Percentiles rank a stretch among this genome's conserved stretches.
These are phyloP conservation scores for Russula emetica DNA, from an alignment of 768 basidiomycete genomes.

Conservation along the genomic window DNA sequence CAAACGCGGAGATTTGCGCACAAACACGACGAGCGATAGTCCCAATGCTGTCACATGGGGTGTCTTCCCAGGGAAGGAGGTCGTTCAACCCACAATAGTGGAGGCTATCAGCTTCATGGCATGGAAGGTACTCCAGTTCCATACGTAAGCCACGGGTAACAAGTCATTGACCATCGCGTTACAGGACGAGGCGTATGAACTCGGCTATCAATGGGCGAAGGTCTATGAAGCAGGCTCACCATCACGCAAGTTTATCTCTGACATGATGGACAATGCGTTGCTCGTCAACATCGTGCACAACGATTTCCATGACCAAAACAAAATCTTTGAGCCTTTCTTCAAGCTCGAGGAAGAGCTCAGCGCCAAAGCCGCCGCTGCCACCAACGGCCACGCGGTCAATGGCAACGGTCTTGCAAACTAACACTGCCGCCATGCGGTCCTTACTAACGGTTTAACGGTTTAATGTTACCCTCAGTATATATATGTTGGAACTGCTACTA, in stretches of 20 bases:
- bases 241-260: constrained; percentile 68
- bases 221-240: constrained; percentile 75
- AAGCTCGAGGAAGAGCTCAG: constrained; percentile 65
- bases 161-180: neutral
- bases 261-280: constrained; percentile 74
- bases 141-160: neutral
- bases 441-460: neutral
- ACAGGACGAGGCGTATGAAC: constrained; percentile 90
- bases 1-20: constrained; percentile 88
- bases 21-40: constrained; percentile 91
- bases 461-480: constrained; percentile 26
- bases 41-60: constrained; percentile 99
- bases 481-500: constrained; percentile 3
- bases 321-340: constrained; percentile 85
- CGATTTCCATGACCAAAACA: constrained; percentile 79
- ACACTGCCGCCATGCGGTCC: neutral
- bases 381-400: constrained; percentile 15
- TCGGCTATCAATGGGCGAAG: constrained; percentile 87
- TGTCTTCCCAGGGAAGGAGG: constrained; percentile 95
- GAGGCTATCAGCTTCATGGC: constrained; percentile 98
- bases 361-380: constrained; percentile 31
- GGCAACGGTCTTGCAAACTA: constrained; percentile 30
- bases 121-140: constrained; percentile 67
- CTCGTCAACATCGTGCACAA: constrained; percentile 97
- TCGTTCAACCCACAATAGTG: constrained; percentile 92